Conservation (phyloP, 176 grass and related monocot genomes). For the Sorghum bicolor region DNA sequence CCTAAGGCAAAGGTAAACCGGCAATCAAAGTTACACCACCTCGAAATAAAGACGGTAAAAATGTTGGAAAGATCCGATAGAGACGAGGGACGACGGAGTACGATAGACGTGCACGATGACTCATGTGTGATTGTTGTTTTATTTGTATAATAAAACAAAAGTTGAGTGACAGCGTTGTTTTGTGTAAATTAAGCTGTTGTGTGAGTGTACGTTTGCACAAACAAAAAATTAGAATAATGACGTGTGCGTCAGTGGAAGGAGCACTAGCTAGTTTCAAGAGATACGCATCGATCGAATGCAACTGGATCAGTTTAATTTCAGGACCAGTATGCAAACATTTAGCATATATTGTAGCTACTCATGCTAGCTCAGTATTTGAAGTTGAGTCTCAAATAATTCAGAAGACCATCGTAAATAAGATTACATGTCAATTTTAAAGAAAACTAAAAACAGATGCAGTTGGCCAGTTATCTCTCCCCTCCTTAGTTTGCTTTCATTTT, state of each 20-base stretch:
- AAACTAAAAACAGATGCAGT: too few species aligned
- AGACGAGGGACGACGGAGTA: not conserved
- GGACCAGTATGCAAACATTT: not conserved
- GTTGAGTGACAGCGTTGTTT: not conserved
- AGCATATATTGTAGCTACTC: not conserved
- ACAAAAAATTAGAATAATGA: not conserved
- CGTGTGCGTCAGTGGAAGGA: not conserved
- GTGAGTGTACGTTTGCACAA: not conserved
- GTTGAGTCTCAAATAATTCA: not conserved
- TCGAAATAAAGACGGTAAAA: not conserved
- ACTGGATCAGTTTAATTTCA: not conserved
- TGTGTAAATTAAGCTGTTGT: not conserved
- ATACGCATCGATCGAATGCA: not conserved
- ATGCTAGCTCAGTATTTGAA: too few species aligned
- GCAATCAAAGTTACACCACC: not conserved
- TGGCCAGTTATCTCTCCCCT: too few species aligned
- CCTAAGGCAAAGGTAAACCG: not conserved
- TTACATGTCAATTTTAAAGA: too few species aligned
- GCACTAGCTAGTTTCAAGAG: not conserved
- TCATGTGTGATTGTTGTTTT: not conserved
- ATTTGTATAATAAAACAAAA: not conserved
- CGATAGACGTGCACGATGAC: not conserved
- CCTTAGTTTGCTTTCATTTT: too few species aligned
- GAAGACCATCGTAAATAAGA: too few species aligned
- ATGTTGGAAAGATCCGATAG: not conserved